A percentile compares a stretch with the other conserved stretches of the same genome.
Evolutionary conservation across 2,329 filamentous ascomycete genomes (phyloP).

Genomic region (Epichloe bromicola): DNA sequence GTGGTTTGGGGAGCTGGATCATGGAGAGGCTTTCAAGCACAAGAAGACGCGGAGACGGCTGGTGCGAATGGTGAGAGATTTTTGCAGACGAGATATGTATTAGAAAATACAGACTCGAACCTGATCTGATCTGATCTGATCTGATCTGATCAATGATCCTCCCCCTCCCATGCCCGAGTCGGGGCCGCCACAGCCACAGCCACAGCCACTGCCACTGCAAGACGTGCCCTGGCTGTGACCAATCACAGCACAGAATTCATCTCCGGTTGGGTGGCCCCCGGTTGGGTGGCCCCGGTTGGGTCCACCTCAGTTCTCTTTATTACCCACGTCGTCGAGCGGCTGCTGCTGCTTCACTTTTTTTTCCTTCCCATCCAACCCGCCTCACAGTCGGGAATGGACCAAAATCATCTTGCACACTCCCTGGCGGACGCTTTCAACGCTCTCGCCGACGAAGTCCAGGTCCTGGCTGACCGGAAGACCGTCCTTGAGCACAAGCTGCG

Average conservation of each 20-base stretch:
- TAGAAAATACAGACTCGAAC: no score
- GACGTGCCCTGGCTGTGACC: not conserved
- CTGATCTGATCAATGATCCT: no score
- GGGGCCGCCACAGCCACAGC: no score
- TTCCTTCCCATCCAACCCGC: conserved; percentile 2
- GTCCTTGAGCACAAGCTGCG: conserved; percentile 54
- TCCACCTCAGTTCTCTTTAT: not conserved
- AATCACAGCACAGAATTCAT: not conserved
- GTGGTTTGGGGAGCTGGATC: conserved; percentile 42
- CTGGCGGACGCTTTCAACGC: conserved; percentile 52
- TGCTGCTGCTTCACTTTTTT: conserved; percentile 4
- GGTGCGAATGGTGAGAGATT: conserved; percentile 7
- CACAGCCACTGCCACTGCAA: no score
- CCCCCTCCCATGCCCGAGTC: not conserved
- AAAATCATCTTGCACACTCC: conserved; percentile 35
- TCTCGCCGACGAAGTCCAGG: conserved; percentile 52
- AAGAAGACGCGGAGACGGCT: conserved; percentile 17
- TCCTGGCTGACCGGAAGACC: conserved; percentile 48
- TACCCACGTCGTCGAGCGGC: not conserved
- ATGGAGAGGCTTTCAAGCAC: conserved; percentile 40
- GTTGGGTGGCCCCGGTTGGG: not conserved
- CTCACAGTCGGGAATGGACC: conserved; percentile 20
- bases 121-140: no score
- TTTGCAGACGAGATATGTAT: not conserved
- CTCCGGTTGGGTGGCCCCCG: not conserved